phyloP scores from a whole-genome alignment of 2,329 filamentous ascomycete species.

The Rachicladosporium sp. region DNA sequence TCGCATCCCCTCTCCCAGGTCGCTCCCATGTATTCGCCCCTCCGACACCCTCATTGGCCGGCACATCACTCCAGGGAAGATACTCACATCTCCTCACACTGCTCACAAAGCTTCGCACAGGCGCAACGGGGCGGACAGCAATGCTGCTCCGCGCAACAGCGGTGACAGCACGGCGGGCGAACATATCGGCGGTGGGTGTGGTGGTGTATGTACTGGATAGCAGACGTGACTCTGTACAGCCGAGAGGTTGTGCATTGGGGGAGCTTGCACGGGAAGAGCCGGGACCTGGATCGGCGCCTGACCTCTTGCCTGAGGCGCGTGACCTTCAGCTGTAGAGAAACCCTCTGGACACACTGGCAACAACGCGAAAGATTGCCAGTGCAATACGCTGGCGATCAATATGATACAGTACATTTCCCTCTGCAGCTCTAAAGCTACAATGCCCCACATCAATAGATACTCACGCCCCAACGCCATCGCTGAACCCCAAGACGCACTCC shows the following conservation, averaged over 20 bases:
- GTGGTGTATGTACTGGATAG: constrained; percentile 5
- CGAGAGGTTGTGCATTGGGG: neutral
- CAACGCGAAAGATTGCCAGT: too few relatives aligned
- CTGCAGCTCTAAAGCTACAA: too few relatives aligned
- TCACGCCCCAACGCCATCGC: too few relatives aligned
- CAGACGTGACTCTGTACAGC: neutral
- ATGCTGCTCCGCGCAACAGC: constrained; percentile 34
- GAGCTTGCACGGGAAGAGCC: too few relatives aligned
- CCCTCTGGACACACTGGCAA: too few relatives aligned
- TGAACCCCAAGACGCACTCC: too few relatives aligned
- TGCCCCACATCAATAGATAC: too few relatives aligned
- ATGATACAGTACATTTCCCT: too few relatives aligned
- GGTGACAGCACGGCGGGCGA: constrained; percentile 39
- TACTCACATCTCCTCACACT: constrained; percentile 33
- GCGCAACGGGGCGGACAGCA: constrained; percentile 24
- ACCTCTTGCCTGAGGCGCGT: too few relatives aligned
- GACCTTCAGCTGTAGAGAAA: too few relatives aligned
- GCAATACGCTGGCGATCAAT: too few relatives aligned
- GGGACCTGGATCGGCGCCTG: too few relatives aligned
- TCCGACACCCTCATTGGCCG: neutral
- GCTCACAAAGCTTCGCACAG: constrained; percentile 35
- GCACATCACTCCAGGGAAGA: constrained; percentile 2
- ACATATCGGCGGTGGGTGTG: constrained; percentile 18
- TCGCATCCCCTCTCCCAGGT: neutral
- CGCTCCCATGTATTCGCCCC: neutral